Percentiles rank a stretch among this genome's conserved stretches.
Evolutionary conservation across 345 rosid species (phyloP).

Genomic region (Arabis alpina): DNA sequence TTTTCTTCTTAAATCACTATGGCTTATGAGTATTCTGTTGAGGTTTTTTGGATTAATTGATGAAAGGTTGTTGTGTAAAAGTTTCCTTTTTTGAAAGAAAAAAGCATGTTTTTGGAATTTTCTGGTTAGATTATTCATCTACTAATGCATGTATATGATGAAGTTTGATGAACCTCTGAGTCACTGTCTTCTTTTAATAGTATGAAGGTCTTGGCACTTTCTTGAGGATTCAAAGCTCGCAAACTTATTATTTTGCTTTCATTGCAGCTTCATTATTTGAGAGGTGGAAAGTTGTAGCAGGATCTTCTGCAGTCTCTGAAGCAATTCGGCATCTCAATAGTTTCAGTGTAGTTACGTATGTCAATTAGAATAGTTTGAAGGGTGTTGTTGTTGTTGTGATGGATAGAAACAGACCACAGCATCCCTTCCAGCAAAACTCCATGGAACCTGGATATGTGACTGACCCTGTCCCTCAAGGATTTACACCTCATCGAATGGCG

Average conservation of each 20-base stretch:
- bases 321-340: constrained; percentile 26
- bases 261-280: constrained; percentile 22
- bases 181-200: neutral
- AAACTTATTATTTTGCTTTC: neutral
- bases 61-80: constrained; percentile 17
- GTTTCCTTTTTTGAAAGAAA: constrained; percentile 14
- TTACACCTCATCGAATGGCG: constrained; percentile 45
- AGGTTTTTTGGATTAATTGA: constrained; percentile 33
- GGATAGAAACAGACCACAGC: constrained; percentile 57
- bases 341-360: constrained; percentile 13
- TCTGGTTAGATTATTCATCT: constrained; percentile 23
- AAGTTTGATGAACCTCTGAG: constrained; percentile 4
- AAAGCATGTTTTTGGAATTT: constrained; percentile 38
- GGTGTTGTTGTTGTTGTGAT: constrained; percentile 37
- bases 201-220: constrained; percentile 7
- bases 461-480: constrained; percentile 56
- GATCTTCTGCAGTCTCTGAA: constrained; percentile 28
- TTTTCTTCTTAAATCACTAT: neutral
- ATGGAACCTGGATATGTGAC: constrained; percentile 64
- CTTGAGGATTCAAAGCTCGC: constrained; percentile 17
- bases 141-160: constrained; percentile 2
- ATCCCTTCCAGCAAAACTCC: constrained; percentile 46
- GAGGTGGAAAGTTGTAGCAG: neutral
- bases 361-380: constrained; percentile 26
- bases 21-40: constrained; percentile 17